phyloP scores from a whole-genome alignment of 2,329 filamentous ascomycete species.

The Fulvia fulva region DNA sequence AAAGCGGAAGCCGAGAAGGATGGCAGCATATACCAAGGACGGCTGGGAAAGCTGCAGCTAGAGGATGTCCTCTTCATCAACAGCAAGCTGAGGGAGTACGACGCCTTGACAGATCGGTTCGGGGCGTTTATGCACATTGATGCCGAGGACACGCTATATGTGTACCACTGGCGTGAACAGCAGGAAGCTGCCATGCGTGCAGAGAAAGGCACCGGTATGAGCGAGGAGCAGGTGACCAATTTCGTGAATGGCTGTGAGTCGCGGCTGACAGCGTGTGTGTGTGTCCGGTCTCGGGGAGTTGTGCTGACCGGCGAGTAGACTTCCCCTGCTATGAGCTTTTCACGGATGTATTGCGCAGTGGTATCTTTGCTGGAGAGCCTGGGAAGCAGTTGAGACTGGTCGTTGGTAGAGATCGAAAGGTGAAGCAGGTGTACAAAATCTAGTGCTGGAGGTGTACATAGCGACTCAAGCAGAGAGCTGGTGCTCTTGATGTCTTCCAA shows the following conservation, averaged over 20 bases:
- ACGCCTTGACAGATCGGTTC: constrained; percentile 56
- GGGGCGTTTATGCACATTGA: constrained; percentile 66
- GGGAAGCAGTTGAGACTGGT: constrained; percentile 50
- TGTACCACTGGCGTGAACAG: constrained; percentile 79
- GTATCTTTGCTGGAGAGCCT: constrained; percentile 42
- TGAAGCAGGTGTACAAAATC: constrained; percentile 30
- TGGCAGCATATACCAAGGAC: constrained; percentile 41
- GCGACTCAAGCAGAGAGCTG: not conserved
- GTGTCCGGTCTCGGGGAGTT: not conserved
- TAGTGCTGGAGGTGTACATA: not conserved
- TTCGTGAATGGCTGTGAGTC: constrained; percentile 66
- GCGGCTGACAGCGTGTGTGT: not conserved
- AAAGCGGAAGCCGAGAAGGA: constrained; percentile 45
- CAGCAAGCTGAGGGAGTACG: constrained; percentile 54
- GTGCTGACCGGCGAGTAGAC: constrained; percentile 22
- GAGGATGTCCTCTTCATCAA: constrained; percentile 58
- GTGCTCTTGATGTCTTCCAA: not conserved
- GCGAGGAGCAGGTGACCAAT: constrained; percentile 68
- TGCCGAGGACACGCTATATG: constrained; percentile 67
- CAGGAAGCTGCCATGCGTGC: constrained; percentile 70
- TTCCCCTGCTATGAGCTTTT: constrained; percentile 57
- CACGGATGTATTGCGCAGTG: constrained; percentile 46
- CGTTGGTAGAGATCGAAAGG: constrained; percentile 45
- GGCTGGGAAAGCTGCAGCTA: constrained; percentile 53
- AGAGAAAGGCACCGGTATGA: constrained; percentile 72